These are phyloP conservation scores for Kockovaella imperatae DNA, from an alignment of 768 basidiomycete genomes.

Conservation along the genomic window DNA sequence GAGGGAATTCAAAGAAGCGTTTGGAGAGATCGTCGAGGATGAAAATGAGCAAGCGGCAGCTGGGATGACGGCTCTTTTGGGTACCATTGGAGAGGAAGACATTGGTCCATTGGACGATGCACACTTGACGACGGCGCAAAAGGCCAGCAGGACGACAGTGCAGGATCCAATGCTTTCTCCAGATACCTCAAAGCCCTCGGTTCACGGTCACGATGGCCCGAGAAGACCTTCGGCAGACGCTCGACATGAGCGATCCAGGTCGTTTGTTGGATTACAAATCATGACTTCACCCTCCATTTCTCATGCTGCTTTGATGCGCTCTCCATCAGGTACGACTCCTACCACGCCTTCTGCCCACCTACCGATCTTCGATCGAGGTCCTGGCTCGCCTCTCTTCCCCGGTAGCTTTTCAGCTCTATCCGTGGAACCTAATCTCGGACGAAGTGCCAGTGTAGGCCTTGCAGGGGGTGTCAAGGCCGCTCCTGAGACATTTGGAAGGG, in stretches of 20 bases:
- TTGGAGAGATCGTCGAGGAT: slow-evolving; percentile 34
- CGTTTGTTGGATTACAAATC: slow-evolving; percentile 43
- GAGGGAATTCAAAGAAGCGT: slow-evolving; percentile 9
- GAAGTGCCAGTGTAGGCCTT: slow-evolving; percentile 27
- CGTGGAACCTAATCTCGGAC: slow-evolving; percentile 56
- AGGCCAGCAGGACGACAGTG: slow-evolving; percentile 7
- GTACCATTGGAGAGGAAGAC: slow-evolving; percentile 37
- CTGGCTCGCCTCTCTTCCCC: slow-evolving; percentile 73
- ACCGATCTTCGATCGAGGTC: slow-evolving; percentile 51
- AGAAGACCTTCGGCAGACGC: not conserved
- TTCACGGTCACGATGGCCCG: slow-evolving; percentile 1
- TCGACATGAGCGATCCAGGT: slow-evolving; percentile 20
- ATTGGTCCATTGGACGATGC: not conserved
- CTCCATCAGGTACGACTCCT: slow-evolving; percentile 3
- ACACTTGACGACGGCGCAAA: slow-evolving; percentile 21
- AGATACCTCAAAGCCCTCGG: slow-evolving; percentile 3
- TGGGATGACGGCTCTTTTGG: slow-evolving; percentile 35
- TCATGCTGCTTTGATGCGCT: slow-evolving; percentile 5
- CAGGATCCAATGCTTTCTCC: slow-evolving; percentile 22
- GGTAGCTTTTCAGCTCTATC: slow-evolving; percentile 67
- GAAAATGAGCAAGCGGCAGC: slow-evolving; percentile 23
- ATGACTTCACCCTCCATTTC: slow-evolving; percentile 13
- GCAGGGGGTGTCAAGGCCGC: slow-evolving; percentile 13
- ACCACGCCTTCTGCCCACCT: slow-evolving; percentile 1
- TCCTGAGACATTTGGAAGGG: slow-evolving; percentile 3